Conservation (phyloP, 1,284 basidiomycete species). For the Trichosporon faecale region DNA sequence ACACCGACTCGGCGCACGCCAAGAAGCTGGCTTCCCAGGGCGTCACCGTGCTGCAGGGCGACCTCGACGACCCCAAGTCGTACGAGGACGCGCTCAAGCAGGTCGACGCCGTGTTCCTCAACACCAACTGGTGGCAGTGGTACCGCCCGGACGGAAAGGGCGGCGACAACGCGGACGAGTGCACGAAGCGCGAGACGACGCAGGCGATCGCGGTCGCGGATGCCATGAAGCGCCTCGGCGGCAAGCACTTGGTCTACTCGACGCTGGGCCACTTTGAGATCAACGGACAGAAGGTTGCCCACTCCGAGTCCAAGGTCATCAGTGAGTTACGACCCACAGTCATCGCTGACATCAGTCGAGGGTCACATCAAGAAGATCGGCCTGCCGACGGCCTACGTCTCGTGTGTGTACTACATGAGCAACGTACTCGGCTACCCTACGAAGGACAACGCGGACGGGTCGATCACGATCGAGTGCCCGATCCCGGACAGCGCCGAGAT, state of each 20-base stretch:
- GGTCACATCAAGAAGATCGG: constrained; percentile 8
- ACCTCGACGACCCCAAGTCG: constrained; percentile 22
- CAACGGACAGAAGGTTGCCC: constrained; percentile 15
- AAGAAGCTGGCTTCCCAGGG: constrained; percentile 14
- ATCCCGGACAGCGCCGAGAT: constrained; percentile 20
- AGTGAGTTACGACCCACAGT: constrained; percentile 8
- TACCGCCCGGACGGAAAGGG: neutral
- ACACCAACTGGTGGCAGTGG: constrained; percentile 36
- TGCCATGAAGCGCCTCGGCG: constrained; percentile 21
- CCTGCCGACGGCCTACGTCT: constrained; percentile 13
- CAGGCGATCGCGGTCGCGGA: neutral
- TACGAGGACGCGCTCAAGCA: constrained; percentile 29
- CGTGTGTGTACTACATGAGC: constrained; percentile 16
- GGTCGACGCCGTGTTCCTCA: constrained; percentile 30
- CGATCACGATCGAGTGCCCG: constrained; percentile 11
- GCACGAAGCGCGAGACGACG: neutral
- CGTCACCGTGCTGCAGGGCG: constrained; percentile 27
- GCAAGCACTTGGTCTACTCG: constrained; percentile 12
- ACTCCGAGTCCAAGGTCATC: constrained; percentile 20
- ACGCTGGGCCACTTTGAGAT: constrained; percentile 20
- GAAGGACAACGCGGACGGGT: constrained; percentile 14
- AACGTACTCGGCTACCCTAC: constrained; percentile 14
- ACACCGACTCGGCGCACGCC: constrained; percentile 3
- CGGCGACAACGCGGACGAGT: constrained; percentile 15
- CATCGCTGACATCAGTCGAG: constrained; percentile 11